A percentile compares a stretch with the other conserved stretches of the same genome.
Evolutionary conservation across 2,329 filamentous ascomycete species (phyloP).

Genomic region (Cordyceps javanica): DNA sequence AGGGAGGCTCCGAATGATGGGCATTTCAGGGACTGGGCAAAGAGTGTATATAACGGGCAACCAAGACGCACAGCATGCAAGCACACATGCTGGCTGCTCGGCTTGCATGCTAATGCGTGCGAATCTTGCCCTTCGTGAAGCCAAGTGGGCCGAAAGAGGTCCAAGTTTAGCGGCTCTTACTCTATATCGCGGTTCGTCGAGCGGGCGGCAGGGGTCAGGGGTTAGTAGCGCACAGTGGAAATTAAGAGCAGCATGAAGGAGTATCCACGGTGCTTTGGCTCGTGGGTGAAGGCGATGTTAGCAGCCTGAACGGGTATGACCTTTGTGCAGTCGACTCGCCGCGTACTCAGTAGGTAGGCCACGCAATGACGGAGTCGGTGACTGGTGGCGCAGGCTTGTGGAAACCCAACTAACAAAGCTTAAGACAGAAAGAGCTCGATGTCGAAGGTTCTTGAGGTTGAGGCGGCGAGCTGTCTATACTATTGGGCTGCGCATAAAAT

Average conservation of each 20-base stretch:
- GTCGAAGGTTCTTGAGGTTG: too few species aligned
- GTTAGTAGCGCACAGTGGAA: constrained; percentile 11
- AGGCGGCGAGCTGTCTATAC: too few species aligned
- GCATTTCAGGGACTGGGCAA: not conserved
- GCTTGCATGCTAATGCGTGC: not conserved
- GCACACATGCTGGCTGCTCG: not conserved
- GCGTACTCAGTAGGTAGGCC: too few species aligned
- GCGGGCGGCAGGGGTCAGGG: not conserved
- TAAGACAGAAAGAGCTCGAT: too few species aligned
- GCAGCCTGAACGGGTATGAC: not conserved
- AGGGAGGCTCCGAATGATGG: not conserved
- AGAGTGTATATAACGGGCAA: constrained; percentile 12
- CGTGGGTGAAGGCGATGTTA: not conserved
- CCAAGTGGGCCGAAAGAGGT: constrained; percentile 11
- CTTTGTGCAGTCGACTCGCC: not conserved
- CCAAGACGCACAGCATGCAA: not conserved
- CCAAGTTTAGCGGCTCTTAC: constrained; percentile 7
- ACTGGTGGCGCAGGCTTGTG: not conserved
- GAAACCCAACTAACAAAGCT: not conserved
- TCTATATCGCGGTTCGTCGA: constrained; percentile 1
- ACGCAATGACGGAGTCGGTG: too few species aligned
- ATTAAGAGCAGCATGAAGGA: constrained; percentile 12
- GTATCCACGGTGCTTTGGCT: not conserved
- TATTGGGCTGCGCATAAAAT: too few species aligned
- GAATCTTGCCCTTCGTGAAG: constrained; percentile 4